phyloP scores from a whole-genome alignment of 345 rosid species.

The Clausena lansium region DNA sequence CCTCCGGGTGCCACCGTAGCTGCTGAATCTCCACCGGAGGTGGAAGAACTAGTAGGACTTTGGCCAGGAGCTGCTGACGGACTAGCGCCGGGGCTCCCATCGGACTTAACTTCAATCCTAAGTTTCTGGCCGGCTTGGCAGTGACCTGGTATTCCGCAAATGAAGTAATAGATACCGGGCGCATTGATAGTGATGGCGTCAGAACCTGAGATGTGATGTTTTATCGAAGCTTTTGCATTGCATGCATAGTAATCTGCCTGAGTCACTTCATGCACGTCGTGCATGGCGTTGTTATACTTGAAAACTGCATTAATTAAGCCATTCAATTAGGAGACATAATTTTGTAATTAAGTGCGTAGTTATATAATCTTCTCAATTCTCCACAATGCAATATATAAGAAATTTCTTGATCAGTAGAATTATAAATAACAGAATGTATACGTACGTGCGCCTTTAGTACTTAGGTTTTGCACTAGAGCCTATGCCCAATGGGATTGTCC shows the following conservation, averaged over 20 bases:
- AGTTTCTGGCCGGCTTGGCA: conserved; percentile 5
- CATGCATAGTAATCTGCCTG: not conserved
- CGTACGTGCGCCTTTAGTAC: no score
- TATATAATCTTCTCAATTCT: no score
- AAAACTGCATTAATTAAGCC: not conserved
- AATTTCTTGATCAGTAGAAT: no score
- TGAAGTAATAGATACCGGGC: not conserved
- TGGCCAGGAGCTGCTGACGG: not conserved
- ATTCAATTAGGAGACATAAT: not conserved
- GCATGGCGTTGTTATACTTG: not conserved
- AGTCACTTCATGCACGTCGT: conserved; percentile 1
- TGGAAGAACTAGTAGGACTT: not conserved
- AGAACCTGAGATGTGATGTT: not conserved
- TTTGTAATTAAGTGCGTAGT: no score
- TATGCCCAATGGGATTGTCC: no score
- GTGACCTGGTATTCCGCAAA: not conserved
- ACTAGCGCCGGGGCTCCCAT: not conserved
- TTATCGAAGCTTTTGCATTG: not conserved
- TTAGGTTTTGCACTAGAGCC: no score
- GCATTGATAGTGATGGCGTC: conserved; percentile 1
- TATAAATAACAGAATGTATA: no score
- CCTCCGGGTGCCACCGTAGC: not conserved
- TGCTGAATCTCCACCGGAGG: not conserved
- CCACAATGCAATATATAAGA: no score
- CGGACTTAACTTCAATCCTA: not conserved